Conservation (phyloP, 768 basidiomycete species). For the Ramaria rubella region DNA sequence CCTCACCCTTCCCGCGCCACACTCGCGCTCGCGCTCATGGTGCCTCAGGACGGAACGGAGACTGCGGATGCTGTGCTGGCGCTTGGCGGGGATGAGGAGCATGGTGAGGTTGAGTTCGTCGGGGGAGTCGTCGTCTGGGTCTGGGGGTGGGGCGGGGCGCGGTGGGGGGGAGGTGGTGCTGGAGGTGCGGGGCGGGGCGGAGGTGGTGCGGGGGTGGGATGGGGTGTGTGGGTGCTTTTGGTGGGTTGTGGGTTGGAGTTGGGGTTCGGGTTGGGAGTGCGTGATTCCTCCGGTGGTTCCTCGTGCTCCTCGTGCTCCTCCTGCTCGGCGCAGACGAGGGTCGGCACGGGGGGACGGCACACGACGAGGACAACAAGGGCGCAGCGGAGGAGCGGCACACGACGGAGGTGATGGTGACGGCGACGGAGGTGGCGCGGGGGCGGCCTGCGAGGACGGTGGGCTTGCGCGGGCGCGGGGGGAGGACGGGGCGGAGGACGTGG, state of each 20-base stretch:
- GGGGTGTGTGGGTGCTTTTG: neutral
- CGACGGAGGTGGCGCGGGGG: conserved; percentile 24
- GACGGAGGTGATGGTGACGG: conserved; percentile 48
- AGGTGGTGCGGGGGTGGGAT: neutral
- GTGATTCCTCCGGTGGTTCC: too few species aligned
- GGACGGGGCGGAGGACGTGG: conserved; percentile 12
- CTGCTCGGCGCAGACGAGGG: conserved; percentile 5
- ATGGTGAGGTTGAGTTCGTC: conserved; percentile 58
- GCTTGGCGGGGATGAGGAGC: conserved; percentile 61
- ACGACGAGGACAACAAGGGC: conserved; percentile 47
- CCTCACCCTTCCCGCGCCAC: neutral
- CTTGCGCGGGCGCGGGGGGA: neutral
- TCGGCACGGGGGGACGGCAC: neutral
- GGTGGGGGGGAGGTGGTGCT: neutral
- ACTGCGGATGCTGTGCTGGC: conserved; percentile 70
- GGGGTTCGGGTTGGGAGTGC: too few species aligned
- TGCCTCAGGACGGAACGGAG: conserved; percentile 31
- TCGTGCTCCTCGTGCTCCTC: conserved; percentile 24
- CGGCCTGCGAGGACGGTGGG: conserved; percentile 23
- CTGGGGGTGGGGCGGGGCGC: neutral
- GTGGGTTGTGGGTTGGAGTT: too few species aligned
- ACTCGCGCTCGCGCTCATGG: neutral
- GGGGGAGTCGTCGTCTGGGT: conserved; percentile 43
- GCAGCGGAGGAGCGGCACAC: conserved; percentile 66
- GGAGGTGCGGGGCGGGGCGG: neutral